Conservation (phyloP, 352 stramenopile genomes). For the Pythium phragmitis region DNA sequence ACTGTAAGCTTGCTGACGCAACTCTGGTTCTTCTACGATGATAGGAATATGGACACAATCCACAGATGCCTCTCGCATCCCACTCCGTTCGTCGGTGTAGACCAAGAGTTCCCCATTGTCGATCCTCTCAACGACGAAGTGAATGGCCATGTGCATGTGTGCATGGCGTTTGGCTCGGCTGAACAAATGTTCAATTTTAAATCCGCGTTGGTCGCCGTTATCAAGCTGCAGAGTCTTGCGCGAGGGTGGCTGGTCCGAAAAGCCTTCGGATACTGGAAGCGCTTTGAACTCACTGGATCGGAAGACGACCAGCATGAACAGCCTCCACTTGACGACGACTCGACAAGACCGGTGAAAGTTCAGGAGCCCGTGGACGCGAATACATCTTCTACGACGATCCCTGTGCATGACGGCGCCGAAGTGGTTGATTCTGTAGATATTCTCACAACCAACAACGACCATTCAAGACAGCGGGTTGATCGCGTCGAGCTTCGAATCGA, state of each 20-base stretch:
- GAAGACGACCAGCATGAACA: slow-evolving; percentile 1
- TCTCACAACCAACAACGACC: background rate
- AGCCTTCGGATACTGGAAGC: slow-evolving; percentile 16
- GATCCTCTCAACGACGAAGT: slow-evolving; percentile 43
- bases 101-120: slow-evolving; percentile 41
- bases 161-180: slow-evolving; percentile 44
- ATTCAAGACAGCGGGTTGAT: background rate
- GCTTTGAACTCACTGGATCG: slow-evolving; percentile 11
- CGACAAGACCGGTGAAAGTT: background rate
- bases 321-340: background rate
- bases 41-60: slow-evolving; percentile 1
- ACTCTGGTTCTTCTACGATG: background rate
- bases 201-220: slow-evolving; percentile 27
- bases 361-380: background rate
- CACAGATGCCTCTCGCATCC: background rate
- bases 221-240: slow-evolving; percentile 37
- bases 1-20: background rate
- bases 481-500: slow-evolving; percentile 23
- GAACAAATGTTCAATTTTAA: slow-evolving; percentile 52
- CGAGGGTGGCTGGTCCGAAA: slow-evolving; percentile 26
- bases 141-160: slow-evolving; percentile 34
- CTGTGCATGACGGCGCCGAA: background rate
- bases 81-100: slow-evolving; percentile 23
- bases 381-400: background rate
- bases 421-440: background rate